Percentiles rank a stretch among this genome's conserved stretches.
Evolutionary conservation across 208 protist genomes (phyloP).

Genomic region (Trypanosoma rangeli): DNA sequence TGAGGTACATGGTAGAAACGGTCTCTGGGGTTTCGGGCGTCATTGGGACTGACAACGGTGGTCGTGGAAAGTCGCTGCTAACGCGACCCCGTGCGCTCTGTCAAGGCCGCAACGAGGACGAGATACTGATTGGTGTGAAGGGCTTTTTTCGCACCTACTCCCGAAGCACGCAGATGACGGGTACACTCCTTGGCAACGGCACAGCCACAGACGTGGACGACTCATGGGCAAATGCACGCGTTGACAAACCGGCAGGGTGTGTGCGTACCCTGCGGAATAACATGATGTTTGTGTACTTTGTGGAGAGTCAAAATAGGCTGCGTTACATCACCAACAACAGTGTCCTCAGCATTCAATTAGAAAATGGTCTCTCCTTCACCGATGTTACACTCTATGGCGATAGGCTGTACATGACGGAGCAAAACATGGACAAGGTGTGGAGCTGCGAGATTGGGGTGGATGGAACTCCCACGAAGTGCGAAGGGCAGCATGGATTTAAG

Average conservation of each 20-base stretch:
- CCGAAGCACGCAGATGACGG: conserved; percentile 31
- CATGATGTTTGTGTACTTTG: conserved; percentile 20
- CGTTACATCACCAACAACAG: conserved; percentile 15
- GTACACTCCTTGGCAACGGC: conserved; percentile 29
- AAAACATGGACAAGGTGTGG: conserved; percentile 21
- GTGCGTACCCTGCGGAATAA: background rate
- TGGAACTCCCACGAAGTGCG: conserved; percentile 3
- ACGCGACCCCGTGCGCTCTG: conserved; percentile 41
- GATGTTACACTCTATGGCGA: conserved; percentile 31
- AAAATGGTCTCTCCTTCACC: conserved; percentile 8
- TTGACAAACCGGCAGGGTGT: conserved; percentile 10
- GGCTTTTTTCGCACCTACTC: conserved; percentile 45
- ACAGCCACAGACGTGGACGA: conserved; percentile 3
- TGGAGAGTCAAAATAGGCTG: conserved; percentile 23
- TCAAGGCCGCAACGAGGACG: conserved; percentile 21
- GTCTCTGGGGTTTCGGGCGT: conserved; percentile 32
- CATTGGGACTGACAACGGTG: conserved; percentile 31
- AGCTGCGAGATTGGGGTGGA: conserved; percentile 22
- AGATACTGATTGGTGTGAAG: conserved; percentile 38
- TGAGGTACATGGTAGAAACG: conserved; percentile 27
- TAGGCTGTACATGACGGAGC: conserved; percentile 33
- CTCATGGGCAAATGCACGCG: background rate
- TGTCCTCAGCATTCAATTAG: background rate
- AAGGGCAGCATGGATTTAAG: conserved; percentile 4
- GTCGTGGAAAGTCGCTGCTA: conserved; percentile 32